phyloP scores from a whole-genome alignment of 2,329 filamentous ascomycete genomes.

The Pezicula rhizophila region DNA sequence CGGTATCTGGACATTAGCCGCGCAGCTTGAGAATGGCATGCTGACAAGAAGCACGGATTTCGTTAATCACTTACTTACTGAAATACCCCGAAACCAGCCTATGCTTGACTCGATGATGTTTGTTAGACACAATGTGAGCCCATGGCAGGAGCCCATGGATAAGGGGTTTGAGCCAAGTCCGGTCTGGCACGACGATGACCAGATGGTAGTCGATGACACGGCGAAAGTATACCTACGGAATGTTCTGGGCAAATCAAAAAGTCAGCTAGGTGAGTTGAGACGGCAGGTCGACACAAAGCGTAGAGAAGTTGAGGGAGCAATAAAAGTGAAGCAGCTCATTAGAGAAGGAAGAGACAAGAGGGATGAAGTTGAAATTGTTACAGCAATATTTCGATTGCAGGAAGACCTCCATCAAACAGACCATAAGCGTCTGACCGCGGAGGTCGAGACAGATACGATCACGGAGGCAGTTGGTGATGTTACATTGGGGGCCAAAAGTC shows the following conservation, averaged over 20 bases:
- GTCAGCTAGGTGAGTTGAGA: slow-evolving; percentile 71
- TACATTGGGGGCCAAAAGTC: slow-evolving; percentile 85
- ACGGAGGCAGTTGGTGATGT: slow-evolving; percentile 88
- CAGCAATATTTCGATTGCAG: slow-evolving; percentile 75
- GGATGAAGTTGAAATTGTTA: slow-evolving; percentile 81
- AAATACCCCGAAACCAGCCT: slow-evolving; percentile 84
- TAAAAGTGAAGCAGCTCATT: slow-evolving; percentile 67
- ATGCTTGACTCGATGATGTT: slow-evolving; percentile 97
- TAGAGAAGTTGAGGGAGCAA: slow-evolving; percentile 75
- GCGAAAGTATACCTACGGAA: slow-evolving; percentile 91
- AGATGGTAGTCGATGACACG: slow-evolving; percentile 78
- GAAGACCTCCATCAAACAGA: slow-evolving; percentile 82
- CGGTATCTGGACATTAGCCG: slow-evolving; percentile 74
- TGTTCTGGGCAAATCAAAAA: slow-evolving; percentile 83
- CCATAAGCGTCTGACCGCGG: slow-evolving; percentile 75
- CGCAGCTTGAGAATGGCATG: slow-evolving; percentile 73
- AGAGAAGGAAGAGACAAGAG: slow-evolving; percentile 80
- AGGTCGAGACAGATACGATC: slow-evolving; percentile 90
- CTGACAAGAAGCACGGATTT: slow-evolving; percentile 67
- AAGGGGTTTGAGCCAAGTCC: slow-evolving; percentile 89
- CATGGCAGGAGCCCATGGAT: slow-evolving; percentile 78
- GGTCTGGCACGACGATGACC: slow-evolving; percentile 90
- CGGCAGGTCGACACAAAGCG: slow-evolving; percentile 81
- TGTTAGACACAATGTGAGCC: slow-evolving; percentile 78
- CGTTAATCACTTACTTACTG: slow-evolving; percentile 65